Percentiles rank a stretch among this genome's conserved stretches.
phyloP scores from a whole-genome alignment of 768 basidiomycete species.

The Daedaleopsis sinensis region DNA sequence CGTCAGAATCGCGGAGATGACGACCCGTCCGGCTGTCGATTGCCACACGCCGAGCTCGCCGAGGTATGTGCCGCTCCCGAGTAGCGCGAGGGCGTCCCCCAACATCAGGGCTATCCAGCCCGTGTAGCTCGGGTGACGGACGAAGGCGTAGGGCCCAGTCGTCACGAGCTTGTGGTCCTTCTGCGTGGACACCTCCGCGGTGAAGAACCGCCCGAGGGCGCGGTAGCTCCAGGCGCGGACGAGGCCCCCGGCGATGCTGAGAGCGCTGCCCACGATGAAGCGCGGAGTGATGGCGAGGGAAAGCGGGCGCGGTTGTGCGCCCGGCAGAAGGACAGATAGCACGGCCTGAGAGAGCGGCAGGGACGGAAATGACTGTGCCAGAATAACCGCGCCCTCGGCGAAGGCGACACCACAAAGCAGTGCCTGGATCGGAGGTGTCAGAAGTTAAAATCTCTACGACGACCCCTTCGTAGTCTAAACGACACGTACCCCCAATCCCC shows the following conservation, averaged over 20 bases:
- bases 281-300: background rate
- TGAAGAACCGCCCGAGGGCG: conserved; percentile 12
- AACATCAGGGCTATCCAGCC: conserved; percentile 1
- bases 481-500: no score
- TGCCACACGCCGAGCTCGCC: background rate
- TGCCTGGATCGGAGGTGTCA: background rate
- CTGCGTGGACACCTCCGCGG: conserved; percentile 4
- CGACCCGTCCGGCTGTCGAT: background rate
- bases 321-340: no score
- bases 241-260: background rate
- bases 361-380: background rate
- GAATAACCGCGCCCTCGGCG: background rate
- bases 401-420: background rate
- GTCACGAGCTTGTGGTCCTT: conserved; percentile 13
- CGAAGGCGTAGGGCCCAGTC: conserved; percentile 10
- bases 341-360: background rate
- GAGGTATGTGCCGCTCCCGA: background rate
- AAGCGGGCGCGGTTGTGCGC: background rate
- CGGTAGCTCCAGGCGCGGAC: conserved; percentile 11
- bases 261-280: conserved; percentile 4
- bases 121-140: conserved; percentile 11
- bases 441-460: no score
- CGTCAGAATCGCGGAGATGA: background rate
- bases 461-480: no score
- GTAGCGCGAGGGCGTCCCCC: background rate